phyloP scores from a whole-genome alignment of 345 rosid genomes.

The Ricinus communis region DNA sequence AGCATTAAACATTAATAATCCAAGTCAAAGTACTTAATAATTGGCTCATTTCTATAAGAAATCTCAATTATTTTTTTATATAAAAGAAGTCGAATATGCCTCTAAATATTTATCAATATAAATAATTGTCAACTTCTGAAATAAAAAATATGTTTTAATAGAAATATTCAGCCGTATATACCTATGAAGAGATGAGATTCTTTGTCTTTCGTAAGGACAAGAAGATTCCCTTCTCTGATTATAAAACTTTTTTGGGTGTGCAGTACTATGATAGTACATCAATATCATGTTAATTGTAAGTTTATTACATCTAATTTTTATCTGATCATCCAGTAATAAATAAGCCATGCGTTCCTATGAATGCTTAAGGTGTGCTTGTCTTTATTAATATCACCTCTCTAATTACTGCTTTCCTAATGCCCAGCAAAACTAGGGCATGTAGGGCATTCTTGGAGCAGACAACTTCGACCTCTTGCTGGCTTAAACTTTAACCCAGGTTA shows the following conservation, averaged over 20 bases:
- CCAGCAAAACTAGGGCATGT: too few relatives aligned
- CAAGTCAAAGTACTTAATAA: slow-evolving; percentile 35
- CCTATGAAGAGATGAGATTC: slow-evolving; percentile 16
- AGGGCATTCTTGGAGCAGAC: too few relatives aligned
- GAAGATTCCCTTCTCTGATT: slow-evolving; percentile 22
- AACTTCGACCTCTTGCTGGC: too few relatives aligned
- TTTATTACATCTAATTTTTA: too few relatives aligned
- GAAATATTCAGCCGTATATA: slow-evolving; percentile 23
- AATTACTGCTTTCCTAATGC: too few relatives aligned
- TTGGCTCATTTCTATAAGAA: slow-evolving; percentile 14
- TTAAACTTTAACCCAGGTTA: too few relatives aligned
- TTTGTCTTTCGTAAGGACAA: slow-evolving; percentile 13
- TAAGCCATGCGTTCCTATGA: too few relatives aligned
- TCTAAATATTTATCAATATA: neutral
- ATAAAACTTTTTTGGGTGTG: neutral
- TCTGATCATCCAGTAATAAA: too few relatives aligned
- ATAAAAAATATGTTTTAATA: slow-evolving; percentile 2
- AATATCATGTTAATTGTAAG: too few relatives aligned
- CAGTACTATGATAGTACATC: neutral
- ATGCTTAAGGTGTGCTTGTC: too few relatives aligned
- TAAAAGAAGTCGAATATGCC: neutral
- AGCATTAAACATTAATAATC: slow-evolving; percentile 21
- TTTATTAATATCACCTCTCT: too few relatives aligned
- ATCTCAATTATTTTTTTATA: neutral
- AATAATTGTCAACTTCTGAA: slow-evolving; percentile 24